Evolutionary conservation across 129 eudicot species (phyloP).

Genomic region (Arctium minus): DNA sequence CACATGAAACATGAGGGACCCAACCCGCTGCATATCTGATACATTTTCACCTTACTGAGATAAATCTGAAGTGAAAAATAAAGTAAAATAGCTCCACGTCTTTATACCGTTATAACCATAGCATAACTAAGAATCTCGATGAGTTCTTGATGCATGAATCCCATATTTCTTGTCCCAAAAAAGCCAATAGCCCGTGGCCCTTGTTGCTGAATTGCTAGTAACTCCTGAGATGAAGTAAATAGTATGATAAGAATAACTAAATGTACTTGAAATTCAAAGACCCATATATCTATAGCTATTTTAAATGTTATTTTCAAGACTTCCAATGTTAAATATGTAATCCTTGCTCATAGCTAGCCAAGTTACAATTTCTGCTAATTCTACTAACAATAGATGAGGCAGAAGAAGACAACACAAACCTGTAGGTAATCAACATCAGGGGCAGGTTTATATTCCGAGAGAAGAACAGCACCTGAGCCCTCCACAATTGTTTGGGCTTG

Average conservation of each 20-base stretch:
- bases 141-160: slow-evolving; percentile 99
- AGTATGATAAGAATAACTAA: slow-evolving; percentile 1
- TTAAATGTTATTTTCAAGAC: neutral
- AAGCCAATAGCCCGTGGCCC: slow-evolving; percentile 94
- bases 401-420: slow-evolving; percentile 39
- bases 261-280: neutral
- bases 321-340: neutral
- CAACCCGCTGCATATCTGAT: neutral
- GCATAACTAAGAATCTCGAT: slow-evolving; percentile 98
- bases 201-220: slow-evolving; percentile 96
- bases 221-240: slow-evolving; percentile 50
- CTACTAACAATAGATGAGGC: neutral
- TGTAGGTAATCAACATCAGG: slow-evolving; percentile 96
- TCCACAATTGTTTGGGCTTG: slow-evolving; percentile 75
- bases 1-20: neutral
- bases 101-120: slow-evolving; percentile 85
- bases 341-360: neutral
- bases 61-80: neutral
- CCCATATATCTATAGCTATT: neutral
- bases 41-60: neutral
- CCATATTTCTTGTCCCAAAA: slow-evolving; percentile 98
- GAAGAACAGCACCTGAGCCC: slow-evolving; percentile 61
- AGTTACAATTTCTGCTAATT: neutral
- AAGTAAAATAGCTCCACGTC: neutral
- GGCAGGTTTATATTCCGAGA: slow-evolving; percentile 73